These are phyloP conservation scores for Austroboletus rostrupii DNA, from an alignment of 1,284 basidiomycete genomes.

Conservation along the genomic window DNA sequence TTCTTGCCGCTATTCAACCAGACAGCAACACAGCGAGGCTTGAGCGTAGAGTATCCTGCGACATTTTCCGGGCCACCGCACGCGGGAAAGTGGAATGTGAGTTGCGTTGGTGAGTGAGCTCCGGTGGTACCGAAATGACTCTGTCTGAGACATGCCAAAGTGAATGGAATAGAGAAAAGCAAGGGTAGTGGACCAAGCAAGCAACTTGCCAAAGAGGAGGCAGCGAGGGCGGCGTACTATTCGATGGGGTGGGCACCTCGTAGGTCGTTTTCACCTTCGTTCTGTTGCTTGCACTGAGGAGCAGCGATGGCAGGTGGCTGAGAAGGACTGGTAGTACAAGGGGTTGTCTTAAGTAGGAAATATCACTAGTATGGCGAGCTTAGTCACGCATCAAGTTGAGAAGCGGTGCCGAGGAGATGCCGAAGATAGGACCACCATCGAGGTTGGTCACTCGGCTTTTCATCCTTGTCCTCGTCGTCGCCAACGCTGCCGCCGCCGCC, in stretches of 20 bases:
- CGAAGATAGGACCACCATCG: constrained; percentile 25
- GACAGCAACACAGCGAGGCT: constrained; percentile 58
- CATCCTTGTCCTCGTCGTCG: neutral
- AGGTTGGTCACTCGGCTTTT: constrained; percentile 9
- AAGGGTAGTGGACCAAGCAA: constrained; percentile 58
- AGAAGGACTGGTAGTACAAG: constrained; percentile 3
- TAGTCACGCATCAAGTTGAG: constrained; percentile 19
- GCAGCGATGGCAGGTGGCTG: constrained; percentile 18
- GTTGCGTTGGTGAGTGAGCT: constrained; percentile 52
- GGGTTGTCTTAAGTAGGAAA: constrained; percentile 23
- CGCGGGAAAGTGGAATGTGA: constrained; percentile 60
- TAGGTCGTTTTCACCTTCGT: constrained; percentile 15
- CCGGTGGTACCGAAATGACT: neutral
- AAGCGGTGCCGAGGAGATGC: constrained; percentile 23
- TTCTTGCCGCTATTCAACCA: constrained; percentile 73
- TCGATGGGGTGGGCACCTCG: constrained; percentile 65
- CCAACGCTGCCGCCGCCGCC: constrained; percentile 1
- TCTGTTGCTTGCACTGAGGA: constrained; percentile 7
- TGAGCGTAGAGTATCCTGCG: constrained; percentile 57
- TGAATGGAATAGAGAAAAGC: constrained; percentile 65
- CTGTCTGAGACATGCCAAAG: constrained; percentile 35
- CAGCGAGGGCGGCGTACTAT: constrained; percentile 63
- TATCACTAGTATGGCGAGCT: constrained; percentile 14
- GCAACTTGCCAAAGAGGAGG: constrained; percentile 71
- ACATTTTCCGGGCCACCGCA: constrained; percentile 60